These are phyloP conservation scores for Ophiorrhiza pumila DNA, from an alignment of 257 asterid species.

Conservation along the genomic window DNA sequence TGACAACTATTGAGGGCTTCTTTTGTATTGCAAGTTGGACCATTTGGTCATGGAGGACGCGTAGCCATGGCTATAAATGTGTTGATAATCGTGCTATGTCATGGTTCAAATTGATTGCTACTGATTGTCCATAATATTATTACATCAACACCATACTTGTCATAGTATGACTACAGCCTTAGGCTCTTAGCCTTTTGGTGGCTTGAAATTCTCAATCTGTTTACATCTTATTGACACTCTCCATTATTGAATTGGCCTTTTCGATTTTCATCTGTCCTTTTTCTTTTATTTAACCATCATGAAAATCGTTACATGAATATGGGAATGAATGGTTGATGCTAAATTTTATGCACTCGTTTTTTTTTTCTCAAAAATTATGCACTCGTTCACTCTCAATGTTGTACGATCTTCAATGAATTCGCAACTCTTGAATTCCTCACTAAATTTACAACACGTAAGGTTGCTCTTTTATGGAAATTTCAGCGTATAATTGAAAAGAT, in stretches of 20 bases:
- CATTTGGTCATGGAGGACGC: background rate
- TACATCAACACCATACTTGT: background rate
- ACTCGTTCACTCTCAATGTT: no score
- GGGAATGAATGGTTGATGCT: no score
- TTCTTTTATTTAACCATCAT: no score
- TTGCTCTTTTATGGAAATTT: no score
- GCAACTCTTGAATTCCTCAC: no score
- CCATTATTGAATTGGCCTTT: background rate
- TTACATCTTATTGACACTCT: background rate
- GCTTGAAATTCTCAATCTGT: background rate
- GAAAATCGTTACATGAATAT: no score
- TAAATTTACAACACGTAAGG: no score
- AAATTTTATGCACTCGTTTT: no score
- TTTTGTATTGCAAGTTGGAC: background rate
- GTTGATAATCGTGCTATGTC: background rate
- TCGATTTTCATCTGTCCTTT: background rate
- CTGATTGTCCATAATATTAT: background rate
- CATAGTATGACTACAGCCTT: background rate
- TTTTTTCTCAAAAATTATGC: no score
- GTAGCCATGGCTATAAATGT: background rate
- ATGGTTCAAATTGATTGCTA: background rate
- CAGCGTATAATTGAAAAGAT: no score
- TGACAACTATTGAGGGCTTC: background rate
- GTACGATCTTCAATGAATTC: no score
- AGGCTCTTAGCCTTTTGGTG: background rate